Evolutionary conservation across 2,329 filamentous ascomycete genomes (phyloP), one percentile per base, ranked within the genome.

Genomic region (Curvularia sp.): DNA sequence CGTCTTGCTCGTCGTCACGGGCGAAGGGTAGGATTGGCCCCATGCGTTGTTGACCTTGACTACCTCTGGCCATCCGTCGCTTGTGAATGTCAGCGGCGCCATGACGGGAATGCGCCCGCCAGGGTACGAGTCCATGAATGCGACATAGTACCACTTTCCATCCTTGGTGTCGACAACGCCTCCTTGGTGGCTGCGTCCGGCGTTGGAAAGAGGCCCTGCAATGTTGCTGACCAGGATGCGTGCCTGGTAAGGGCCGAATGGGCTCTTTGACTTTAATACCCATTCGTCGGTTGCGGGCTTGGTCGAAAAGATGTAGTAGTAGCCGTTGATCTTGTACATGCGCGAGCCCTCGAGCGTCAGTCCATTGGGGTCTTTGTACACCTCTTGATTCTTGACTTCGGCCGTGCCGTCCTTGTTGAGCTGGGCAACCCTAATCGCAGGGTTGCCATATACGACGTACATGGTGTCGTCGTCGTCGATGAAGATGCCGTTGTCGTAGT

Each of bases 381-480:
- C 81, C 19, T 75, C 61, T 57, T 83, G 74, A 0, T 76, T 76
- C 42, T 76, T 78, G 10, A 81, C 79, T 49, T 83, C 71, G 27
- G 74, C 77, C 0, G 83, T 71, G 0, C 81, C 83, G 55, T 86
- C 82, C 0, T 70, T 59, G 15, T 79, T 80, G 2, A 88, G 76
- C 64, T 85, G 79, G 1, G 85, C 81, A 1, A 87, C 79, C 8
- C 61, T 74, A 50, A 87, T 79, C 2, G 81, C 75, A 0, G 72
- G 79, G 46, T 78, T 80, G 4, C 84, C 85, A 63, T 85, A 86
- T 0, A 80, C 82, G 0, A 87, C 80, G 50, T 87, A 87, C 78
- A 87, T 83, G 0, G 80, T 83, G 55, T 86, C 85, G 30, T 87
- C 80, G 23, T 85, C 82, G 49, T 87, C 85, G 32, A 87, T 80